Percentiles rank a stretch among this genome's conserved stretches.
These are phyloP conservation scores for Discostella pseudostelligera DNA, from an alignment of 108 stramenopile genomes.

Conservation along the genomic window DNA sequence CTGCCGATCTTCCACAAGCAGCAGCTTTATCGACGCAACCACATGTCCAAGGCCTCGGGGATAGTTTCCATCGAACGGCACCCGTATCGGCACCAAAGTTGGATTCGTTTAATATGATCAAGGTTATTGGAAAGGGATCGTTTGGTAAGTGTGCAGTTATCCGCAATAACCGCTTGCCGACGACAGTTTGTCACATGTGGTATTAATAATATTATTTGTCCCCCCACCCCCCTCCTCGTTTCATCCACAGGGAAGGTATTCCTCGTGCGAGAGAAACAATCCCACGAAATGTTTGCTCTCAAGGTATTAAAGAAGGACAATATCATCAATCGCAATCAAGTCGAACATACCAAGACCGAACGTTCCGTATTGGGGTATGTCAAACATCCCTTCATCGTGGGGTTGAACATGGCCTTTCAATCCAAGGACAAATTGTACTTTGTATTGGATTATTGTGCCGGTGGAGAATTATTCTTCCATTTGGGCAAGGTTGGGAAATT, in stretches of 20 bases:
- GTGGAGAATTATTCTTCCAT: constrained; percentile 98
- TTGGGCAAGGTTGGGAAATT: constrained; percentile 94
- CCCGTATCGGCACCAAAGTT: constrained; percentile 73
- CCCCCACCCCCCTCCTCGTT: not conserved
- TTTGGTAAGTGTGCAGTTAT: constrained; percentile 81
- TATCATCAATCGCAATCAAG: constrained; percentile 96
- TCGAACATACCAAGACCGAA: constrained; percentile 98
- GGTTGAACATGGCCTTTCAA: constrained; percentile 99
- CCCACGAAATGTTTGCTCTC: constrained; percentile 86
- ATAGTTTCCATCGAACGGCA: constrained; percentile 59
- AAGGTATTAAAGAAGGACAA: constrained; percentile 96
- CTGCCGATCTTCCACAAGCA: constrained; percentile 22
- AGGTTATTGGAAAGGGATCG: constrained; percentile 93
- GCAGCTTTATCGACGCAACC: constrained; percentile 22
- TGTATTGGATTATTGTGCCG: constrained; percentile 97
- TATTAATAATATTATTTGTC: too few relatives aligned
- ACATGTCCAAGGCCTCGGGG: constrained; percentile 48
- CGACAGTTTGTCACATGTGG: too few relatives aligned
- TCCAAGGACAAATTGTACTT: constrained; percentile 96
- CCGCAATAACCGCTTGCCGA: too few relatives aligned
- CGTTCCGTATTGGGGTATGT: constrained; percentile 95
- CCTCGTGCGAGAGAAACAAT: constrained; percentile 79
- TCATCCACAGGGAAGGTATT: constrained; percentile 81
- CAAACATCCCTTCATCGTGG: constrained; percentile 97
- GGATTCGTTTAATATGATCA: constrained; percentile 87